Percentiles rank a stretch among this genome's conserved stretches.
These are phyloP conservation scores for Aspergillus costaricaensis DNA, from an alignment of 2,329 filamentous ascomycete species.

Conservation along the genomic window DNA sequence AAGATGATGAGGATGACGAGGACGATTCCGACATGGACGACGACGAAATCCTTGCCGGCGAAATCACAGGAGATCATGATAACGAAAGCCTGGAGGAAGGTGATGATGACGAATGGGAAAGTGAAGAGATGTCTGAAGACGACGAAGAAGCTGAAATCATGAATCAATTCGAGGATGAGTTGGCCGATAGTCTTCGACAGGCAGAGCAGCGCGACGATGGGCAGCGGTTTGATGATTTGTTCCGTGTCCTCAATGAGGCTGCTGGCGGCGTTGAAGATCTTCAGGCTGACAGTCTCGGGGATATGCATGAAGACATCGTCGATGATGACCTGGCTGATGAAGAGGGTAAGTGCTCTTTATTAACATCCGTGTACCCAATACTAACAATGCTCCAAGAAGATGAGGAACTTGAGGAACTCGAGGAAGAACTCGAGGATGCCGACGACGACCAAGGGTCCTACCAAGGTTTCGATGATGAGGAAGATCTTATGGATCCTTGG, in stretches of 20 bases:
- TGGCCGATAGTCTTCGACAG: constrained; percentile 42
- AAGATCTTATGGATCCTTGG: constrained; percentile 48
- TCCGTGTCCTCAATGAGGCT: constrained; percentile 47
- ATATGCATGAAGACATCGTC: constrained; percentile 46
- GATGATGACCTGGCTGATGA: constrained; percentile 62
- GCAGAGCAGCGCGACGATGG: constrained; percentile 45
- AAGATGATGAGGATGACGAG: constrained; percentile 60
- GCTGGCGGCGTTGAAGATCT: constrained; percentile 46
- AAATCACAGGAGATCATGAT: constrained; percentile 59
- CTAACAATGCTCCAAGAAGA: constrained; percentile 58
- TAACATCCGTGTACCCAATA: neutral
- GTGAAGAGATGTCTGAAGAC: constrained; percentile 50
- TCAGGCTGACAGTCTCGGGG: constrained; percentile 50
- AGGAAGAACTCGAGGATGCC: constrained; percentile 49
- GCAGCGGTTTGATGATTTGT: constrained; percentile 48
- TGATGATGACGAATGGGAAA: constrained; percentile 54
- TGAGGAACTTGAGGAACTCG: constrained; percentile 50
- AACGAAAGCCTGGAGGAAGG: constrained; percentile 51
- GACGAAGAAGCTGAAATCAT: constrained; percentile 49
- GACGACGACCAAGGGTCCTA: constrained; percentile 49
- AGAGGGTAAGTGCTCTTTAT: constrained; percentile 49
- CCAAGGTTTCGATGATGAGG: constrained; percentile 42
- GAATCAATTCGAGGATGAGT: constrained; percentile 46
- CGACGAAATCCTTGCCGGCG: constrained; percentile 54
- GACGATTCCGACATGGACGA: constrained; percentile 63